phyloP scores from a whole-genome alignment of 352 stramenopile genomes.

The Globisporangium echinulatum region DNA sequence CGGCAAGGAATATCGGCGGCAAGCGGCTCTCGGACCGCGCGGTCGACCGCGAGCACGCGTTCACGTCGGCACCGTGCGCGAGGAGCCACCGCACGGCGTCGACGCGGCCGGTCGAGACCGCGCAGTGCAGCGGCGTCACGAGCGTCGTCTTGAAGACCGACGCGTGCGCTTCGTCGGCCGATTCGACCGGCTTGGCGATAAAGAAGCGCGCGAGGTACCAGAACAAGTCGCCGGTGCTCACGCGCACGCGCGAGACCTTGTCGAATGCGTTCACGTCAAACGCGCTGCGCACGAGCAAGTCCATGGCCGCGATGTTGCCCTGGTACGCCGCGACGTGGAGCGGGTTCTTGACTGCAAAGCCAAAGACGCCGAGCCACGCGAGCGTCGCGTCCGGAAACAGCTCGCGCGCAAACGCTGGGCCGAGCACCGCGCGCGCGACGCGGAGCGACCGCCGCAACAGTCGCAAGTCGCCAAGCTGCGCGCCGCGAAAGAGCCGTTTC shows the following conservation, averaged over 20 bases:
- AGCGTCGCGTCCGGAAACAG: slow-evolving; percentile 45
- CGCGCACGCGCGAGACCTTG: slow-evolving; percentile 74
- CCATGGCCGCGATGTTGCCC: slow-evolving; percentile 60
- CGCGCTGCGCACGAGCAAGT: slow-evolving; percentile 42
- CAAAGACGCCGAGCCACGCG: slow-evolving; percentile 47
- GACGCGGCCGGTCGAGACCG: slow-evolving; percentile 58
- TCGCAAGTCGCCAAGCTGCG: slow-evolving; percentile 50
- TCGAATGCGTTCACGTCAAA: slow-evolving; percentile 64
- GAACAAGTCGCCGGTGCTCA: slow-evolving; percentile 77
- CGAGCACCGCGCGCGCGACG: slow-evolving; percentile 42
- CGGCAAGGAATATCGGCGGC: slow-evolving; percentile 71
- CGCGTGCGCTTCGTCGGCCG: slow-evolving; percentile 54
- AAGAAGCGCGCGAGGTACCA: slow-evolving; percentile 76
- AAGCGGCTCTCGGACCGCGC: slow-evolving; percentile 66
- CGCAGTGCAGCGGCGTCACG: slow-evolving; percentile 75
- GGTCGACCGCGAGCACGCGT: slow-evolving; percentile 45
- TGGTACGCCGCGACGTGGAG: slow-evolving; percentile 72
- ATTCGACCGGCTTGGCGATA: slow-evolving; percentile 36
- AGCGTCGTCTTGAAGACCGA: slow-evolving; percentile 83
- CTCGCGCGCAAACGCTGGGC: slow-evolving; percentile 50
- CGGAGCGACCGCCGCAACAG: slow-evolving; percentile 34
- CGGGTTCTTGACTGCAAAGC: slow-evolving; percentile 68
- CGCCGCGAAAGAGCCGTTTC: slow-evolving; percentile 69
- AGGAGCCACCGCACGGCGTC: slow-evolving; percentile 69
- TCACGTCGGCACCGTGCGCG: slow-evolving; percentile 41